These are phyloP conservation scores for Rhizopogon roseolus DNA, from an alignment of 768 basidiomycete genomes.

Conservation along the genomic window DNA sequence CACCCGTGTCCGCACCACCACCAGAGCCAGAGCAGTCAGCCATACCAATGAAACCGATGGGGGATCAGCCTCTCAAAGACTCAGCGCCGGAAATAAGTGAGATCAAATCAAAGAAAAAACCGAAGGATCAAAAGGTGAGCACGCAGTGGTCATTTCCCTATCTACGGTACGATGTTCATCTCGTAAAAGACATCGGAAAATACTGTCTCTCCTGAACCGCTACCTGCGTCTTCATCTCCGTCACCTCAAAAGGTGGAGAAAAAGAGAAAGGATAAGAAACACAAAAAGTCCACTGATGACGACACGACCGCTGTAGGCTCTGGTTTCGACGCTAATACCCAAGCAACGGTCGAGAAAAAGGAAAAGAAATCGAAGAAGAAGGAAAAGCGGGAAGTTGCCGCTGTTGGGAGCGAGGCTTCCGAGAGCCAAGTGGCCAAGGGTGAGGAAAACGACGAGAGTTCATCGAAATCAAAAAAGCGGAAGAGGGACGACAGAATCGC, in stretches of 20 bases:
- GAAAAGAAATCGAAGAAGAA: slow-evolving; percentile 13
- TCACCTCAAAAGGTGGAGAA: slow-evolving; percentile 8
- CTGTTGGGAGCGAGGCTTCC: slow-evolving; percentile 6
- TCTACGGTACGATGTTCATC: neutral
- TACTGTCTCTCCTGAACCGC: neutral
- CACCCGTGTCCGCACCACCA: slow-evolving; percentile 30
- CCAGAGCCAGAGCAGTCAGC: slow-evolving; percentile 5
- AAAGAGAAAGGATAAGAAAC: slow-evolving; percentile 15
- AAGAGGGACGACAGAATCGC: slow-evolving; percentile 17
- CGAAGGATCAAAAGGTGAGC: slow-evolving; percentile 16
- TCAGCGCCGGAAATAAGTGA: neutral
- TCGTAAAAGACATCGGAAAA: slow-evolving; percentile 8
- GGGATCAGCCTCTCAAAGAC: neutral
- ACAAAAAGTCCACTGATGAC: neutral
- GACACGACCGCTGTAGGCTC: slow-evolving; percentile 17
- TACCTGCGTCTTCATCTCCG: neutral
- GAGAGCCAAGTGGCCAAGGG: slow-evolving; percentile 13
- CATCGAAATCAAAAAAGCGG: slow-evolving; percentile 29
- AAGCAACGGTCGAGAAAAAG: slow-evolving; percentile 5
- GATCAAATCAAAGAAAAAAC: neutral
- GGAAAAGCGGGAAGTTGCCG: slow-evolving; percentile 11
- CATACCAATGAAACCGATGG: neutral
- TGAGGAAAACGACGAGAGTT: slow-evolving; percentile 7
- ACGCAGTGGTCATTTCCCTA: neutral
- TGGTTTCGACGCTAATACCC: slow-evolving; percentile 7